These are phyloP conservation scores for Leishmania major DNA, from an alignment of 208 protist species.

Conservation along the genomic window DNA sequence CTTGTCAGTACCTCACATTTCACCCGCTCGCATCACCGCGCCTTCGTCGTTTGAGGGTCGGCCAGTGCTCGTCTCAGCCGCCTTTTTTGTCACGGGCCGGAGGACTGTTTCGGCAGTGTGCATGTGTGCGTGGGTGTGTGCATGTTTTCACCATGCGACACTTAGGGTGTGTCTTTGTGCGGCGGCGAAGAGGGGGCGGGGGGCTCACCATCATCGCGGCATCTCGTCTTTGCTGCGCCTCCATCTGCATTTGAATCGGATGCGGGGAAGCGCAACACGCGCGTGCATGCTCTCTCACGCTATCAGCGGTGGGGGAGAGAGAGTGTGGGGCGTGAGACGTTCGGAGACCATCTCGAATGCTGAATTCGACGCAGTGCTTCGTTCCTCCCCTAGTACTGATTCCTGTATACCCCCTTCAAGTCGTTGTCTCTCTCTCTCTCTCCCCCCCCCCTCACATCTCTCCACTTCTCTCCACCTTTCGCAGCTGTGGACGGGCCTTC, in stretches of 20 bases:
- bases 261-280: not conserved
- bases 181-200: no score
- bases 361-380: not conserved
- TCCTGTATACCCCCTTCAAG: not conserved
- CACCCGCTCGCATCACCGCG: not conserved
- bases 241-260: not conserved
- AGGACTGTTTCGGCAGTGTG: not conserved
- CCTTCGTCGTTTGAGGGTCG: not conserved
- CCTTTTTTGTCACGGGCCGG: no score
- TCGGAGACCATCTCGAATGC: not conserved
- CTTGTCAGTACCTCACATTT: not conserved
- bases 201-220: not conserved
- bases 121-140: no score
- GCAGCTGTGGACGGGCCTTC: not conserved
- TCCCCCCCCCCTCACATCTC: not conserved
- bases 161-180: not conserved
- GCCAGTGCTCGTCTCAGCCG: no score
- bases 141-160: not conserved
- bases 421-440: no score
- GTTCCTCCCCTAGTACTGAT: not conserved
- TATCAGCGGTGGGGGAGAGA: not conserved
- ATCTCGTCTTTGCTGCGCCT: not conserved
- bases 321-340: not conserved
- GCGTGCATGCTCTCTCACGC: not conserved
- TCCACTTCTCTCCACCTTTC: not conserved